These are phyloP conservation scores for Amylostereum chailletii DNA, from an alignment of 1,284 basidiomycete species.

Conservation along the genomic window DNA sequence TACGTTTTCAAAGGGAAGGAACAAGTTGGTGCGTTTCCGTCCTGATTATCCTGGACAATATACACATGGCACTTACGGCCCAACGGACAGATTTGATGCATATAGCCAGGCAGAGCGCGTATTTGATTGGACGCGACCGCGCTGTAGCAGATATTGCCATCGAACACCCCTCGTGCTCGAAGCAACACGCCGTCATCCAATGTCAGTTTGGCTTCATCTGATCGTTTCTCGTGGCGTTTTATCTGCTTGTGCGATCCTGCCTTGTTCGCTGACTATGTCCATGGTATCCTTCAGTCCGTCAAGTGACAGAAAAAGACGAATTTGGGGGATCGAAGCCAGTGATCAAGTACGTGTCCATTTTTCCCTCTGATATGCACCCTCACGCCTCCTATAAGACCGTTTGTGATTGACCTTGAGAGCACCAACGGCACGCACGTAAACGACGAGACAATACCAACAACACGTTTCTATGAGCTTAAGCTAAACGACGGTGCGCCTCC, in stretches of 20 bases:
- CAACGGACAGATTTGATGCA: conserved; percentile 69
- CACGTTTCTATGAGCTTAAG: conserved; percentile 88
- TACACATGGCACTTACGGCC: neutral
- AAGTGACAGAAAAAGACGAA: conserved; percentile 81
- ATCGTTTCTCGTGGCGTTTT: conserved; percentile 1
- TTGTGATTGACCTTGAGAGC: conserved; percentile 93
- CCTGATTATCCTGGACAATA: neutral
- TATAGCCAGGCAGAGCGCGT: conserved; percentile 88
- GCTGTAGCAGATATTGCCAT: conserved; percentile 84
- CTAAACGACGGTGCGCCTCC: conserved; percentile 69
- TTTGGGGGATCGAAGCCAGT: conserved; percentile 71
- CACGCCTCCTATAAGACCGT: conserved; percentile 52
- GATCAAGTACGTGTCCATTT: conserved; percentile 59
- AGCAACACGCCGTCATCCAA: conserved; percentile 97
- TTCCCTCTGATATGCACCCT: conserved; percentile 8
- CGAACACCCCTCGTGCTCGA: conserved; percentile 95
- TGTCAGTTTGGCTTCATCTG: conserved; percentile 36
- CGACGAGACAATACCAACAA: conserved; percentile 73
- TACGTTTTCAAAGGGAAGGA: conserved; percentile 97
- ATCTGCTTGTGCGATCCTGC: no score
- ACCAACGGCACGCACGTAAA: conserved; percentile 95
- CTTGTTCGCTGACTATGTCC: conserved; percentile 5
- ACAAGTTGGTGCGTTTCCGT: conserved; percentile 68
- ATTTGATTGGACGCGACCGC: conserved; percentile 86
- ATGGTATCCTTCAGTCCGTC: conserved; percentile 47